These are phyloP conservation scores for Phtheirospermum japonicum DNA, from an alignment of 257 asterid species.

Conservation along the genomic window DNA sequence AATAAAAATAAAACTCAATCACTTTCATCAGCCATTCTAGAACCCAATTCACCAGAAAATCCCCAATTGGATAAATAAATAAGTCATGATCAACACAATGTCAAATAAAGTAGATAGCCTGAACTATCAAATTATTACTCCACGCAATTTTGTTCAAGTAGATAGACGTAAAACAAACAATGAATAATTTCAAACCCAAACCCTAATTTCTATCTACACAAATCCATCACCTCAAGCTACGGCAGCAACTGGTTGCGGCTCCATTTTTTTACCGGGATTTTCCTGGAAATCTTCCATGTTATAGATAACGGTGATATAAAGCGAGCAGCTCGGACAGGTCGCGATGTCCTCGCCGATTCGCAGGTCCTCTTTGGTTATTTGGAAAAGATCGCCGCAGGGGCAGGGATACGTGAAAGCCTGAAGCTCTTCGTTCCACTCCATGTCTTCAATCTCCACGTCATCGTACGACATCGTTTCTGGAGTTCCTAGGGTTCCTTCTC, in stretches of 20 bases:
- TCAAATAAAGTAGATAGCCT: too few species aligned
- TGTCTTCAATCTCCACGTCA: slow-evolving; percentile 95
- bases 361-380: slow-evolving; percentile 78
- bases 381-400: slow-evolving; percentile 94
- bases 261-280: slow-evolving; percentile 39
- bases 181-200: too few species aligned
- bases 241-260: slow-evolving; percentile 43
- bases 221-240: slow-evolving; percentile 46
- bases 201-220: too few species aligned
- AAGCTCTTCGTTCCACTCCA: slow-evolving; percentile 93
- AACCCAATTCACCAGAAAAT: too few species aligned
- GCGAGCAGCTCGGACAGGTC: slow-evolving; percentile 90
- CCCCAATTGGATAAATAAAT: too few species aligned
- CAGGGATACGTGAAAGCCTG: slow-evolving; percentile 85
- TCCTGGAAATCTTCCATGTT: slow-evolving; percentile 76
- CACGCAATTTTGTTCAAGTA: too few species aligned
- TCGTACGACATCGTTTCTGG: slow-evolving; percentile 75
- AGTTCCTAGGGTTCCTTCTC: slow-evolving; percentile 22
- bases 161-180: too few species aligned
- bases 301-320: slow-evolving; percentile 78
- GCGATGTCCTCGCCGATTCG: slow-evolving; percentile 89
- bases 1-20: too few species aligned
- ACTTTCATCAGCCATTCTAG: too few species aligned
- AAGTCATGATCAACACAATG: too few species aligned
- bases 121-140: too few species aligned